Evolutionary conservation across 345 rosid genomes (phyloP).

Genomic region (Rhodamnia rubescens): DNA sequence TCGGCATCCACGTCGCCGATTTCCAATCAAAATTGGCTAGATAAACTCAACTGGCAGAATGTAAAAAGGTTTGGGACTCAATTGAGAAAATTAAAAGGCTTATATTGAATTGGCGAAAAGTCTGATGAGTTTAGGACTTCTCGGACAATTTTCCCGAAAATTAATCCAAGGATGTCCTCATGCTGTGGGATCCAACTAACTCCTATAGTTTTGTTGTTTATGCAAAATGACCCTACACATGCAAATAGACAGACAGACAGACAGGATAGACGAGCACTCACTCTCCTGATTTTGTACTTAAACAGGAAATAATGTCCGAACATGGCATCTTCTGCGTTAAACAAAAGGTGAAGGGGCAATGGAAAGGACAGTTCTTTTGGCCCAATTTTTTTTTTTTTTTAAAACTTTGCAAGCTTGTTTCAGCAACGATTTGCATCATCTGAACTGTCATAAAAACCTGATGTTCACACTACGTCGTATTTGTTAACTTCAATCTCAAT

Average conservation of each 20-base stretch:
- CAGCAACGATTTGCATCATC: background rate
- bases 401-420: no score
- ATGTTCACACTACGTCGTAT: background rate
- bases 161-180: background rate
- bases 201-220: background rate
- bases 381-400: no score
- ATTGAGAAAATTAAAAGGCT: no score
- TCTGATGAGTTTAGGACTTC: no score
- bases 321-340: background rate
- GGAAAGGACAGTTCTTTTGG: background rate
- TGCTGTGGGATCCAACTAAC: background rate
- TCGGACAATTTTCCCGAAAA: background rate
- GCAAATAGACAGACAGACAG: background rate
- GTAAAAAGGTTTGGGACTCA: no score
- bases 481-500: background rate
- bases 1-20: no score
- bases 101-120: no score
- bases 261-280: background rate
- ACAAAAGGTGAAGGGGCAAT: background rate
- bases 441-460: background rate
- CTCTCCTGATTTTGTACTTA: background rate
- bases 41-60: no score
- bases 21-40: no score
- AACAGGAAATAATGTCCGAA: background rate
- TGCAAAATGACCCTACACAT: background rate